Percentiles rank a stretch among this genome's conserved stretches.
phyloP scores from a whole-genome alignment of 768 basidiomycete species.

The Russula foetens region DNA sequence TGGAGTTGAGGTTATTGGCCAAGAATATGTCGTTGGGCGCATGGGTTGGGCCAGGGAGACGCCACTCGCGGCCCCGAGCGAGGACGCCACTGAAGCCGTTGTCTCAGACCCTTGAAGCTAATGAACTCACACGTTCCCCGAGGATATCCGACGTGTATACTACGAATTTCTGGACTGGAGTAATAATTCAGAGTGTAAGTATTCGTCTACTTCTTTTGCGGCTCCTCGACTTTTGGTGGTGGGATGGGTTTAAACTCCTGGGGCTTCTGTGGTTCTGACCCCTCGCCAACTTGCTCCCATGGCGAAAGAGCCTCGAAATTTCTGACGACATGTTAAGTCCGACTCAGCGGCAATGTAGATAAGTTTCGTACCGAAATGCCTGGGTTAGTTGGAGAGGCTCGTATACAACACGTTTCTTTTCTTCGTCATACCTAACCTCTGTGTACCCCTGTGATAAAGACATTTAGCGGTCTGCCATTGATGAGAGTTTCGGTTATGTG shows the following conservation, averaged over 20 bases:
- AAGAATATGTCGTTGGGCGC: slow-evolving; percentile 79
- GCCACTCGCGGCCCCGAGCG: slow-evolving; percentile 12
- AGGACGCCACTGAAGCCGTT: neutral
- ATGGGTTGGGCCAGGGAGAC: slow-evolving; percentile 64
- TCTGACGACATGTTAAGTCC: slow-evolving; percentile 33
- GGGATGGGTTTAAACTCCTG: slow-evolving; percentile 70
- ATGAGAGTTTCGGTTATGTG: slow-evolving; percentile 23
- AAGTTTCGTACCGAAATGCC: slow-evolving; percentile 76
- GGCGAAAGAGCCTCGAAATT: slow-evolving; percentile 92
- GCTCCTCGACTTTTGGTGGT: slow-evolving; percentile 63
- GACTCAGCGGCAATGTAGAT: neutral
- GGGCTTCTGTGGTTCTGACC: slow-evolving; percentile 47
- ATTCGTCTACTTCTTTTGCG: slow-evolving; percentile 61
- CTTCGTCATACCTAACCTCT: slow-evolving; percentile 96
- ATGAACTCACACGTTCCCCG: neutral
- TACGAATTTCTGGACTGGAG: neutral
- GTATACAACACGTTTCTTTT: slow-evolving; percentile 93
- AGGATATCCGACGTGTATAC: neutral
- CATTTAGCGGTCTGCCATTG: neutral
- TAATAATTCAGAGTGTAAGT: slow-evolving; percentile 5
- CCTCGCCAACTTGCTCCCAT: slow-evolving; percentile 90
- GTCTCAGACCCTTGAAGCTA: slow-evolving; percentile 1
- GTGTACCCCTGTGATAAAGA: slow-evolving; percentile 74
- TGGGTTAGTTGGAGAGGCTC: slow-evolving; percentile 97
- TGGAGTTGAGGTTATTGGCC: slow-evolving; percentile 84